phyloP scores from a whole-genome alignment of 345 rosid species.

The Arabidopsis suecica region DNA sequence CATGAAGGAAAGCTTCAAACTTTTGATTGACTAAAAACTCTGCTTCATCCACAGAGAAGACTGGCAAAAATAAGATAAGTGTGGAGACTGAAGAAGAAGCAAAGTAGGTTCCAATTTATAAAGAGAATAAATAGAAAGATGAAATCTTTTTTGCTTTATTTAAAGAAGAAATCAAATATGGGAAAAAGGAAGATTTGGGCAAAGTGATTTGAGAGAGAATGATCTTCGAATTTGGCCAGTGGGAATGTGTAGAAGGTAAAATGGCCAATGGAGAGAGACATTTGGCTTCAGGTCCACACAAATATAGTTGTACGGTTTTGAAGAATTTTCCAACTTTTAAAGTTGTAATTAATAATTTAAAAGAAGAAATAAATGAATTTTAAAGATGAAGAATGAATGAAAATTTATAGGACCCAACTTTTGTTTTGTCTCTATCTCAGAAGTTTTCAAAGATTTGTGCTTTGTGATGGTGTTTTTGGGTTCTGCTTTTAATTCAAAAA shows the following conservation, averaged over 20 bases:
- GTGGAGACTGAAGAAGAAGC: slow-evolving; percentile 26
- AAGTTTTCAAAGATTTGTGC: slow-evolving; percentile 31
- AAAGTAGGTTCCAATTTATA: slow-evolving; percentile 24
- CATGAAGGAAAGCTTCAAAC: slow-evolving; percentile 23
- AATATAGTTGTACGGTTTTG: slow-evolving; percentile 19
- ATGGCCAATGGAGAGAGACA: slow-evolving; percentile 26
- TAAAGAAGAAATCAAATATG: slow-evolving; percentile 19
- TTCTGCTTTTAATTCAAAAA: neutral
- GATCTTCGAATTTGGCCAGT: slow-evolving; percentile 38
- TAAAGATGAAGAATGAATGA: too few relatives aligned
- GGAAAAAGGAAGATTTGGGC: slow-evolving; percentile 30
- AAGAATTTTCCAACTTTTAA: slow-evolving; percentile 9
- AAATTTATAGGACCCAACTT: slow-evolving; percentile 22
- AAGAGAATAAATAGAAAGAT: slow-evolving; percentile 37
- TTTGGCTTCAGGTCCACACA: slow-evolving; percentile 31
- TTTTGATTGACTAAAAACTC: neutral
- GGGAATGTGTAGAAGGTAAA: slow-evolving; percentile 34
- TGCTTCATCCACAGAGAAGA: neutral
- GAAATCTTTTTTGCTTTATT: slow-evolving; percentile 32
- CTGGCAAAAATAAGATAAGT: neutral
- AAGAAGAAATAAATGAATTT: neutral
- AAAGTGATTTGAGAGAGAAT: neutral
- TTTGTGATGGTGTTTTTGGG: slow-evolving; percentile 17
- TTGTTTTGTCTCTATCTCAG: neutral
- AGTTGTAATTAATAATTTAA: neutral